A percentile compares a stretch with the other conserved stretches of the same genome.
These are phyloP conservation scores for Alternaria viburni DNA, from an alignment of 2,329 filamentous ascomycete species.

Conservation along the genomic window DNA sequence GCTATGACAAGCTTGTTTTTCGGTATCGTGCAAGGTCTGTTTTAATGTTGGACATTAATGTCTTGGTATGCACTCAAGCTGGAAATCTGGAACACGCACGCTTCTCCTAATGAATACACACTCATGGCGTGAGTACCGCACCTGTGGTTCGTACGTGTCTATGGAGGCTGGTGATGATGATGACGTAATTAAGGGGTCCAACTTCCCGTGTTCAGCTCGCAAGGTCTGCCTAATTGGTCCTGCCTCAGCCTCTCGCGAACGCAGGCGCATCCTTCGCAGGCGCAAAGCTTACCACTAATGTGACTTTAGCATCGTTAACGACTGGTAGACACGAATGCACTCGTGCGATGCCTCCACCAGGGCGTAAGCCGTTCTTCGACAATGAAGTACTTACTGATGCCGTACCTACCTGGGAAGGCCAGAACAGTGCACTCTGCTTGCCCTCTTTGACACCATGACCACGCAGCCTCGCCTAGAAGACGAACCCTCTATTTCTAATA, in stretches of 20 bases:
- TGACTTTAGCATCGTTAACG: neutral
- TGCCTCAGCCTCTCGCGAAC: neutral
- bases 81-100: neutral
- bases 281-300: neutral
- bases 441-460: neutral
- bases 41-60: neutral
- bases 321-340: neutral
- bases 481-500: neutral
- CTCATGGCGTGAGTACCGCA: neutral
- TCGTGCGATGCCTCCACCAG: neutral
- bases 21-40: neutral
- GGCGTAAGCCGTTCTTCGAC: neutral
- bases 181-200: neutral
- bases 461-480: constrained; percentile 2
- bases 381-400: neutral
- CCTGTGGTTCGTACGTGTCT: neutral
- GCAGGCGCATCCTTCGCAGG: neutral
- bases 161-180: neutral
- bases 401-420: neutral
- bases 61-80: neutral
- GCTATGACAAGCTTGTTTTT: neutral
- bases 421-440: neutral
- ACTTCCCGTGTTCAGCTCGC: neutral
- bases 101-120: neutral
- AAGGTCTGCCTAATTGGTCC: neutral